These are phyloP conservation scores for Scleroderma citrinum DNA, from an alignment of 768 basidiomycete species.

Conservation along the genomic window DNA sequence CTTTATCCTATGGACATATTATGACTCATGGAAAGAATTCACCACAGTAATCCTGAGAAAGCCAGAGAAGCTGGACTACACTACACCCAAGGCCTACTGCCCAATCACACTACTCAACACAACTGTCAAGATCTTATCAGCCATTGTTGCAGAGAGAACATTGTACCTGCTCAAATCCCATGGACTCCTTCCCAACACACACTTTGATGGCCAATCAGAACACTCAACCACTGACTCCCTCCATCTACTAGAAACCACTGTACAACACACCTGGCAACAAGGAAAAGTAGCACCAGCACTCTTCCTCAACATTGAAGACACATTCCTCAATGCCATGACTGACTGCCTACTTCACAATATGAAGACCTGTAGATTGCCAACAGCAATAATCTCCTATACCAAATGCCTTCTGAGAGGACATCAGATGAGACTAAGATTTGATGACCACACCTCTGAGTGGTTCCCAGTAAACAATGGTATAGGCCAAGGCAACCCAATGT, in stretches of 20 bases:
- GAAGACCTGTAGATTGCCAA: neutral
- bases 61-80: conserved; percentile 32
- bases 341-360: conserved; percentile 30
- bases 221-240: conserved; percentile 33
- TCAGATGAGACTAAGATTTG: conserved; percentile 14
- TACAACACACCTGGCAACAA: conserved; percentile 34
- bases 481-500: conserved; percentile 30
- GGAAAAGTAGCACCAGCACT: conserved; percentile 31
- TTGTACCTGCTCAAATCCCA: conserved; percentile 23
- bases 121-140: conserved; percentile 24
- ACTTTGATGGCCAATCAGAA: conserved; percentile 37
- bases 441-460: conserved; percentile 16
- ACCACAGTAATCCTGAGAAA: conserved; percentile 30
- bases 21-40: conserved; percentile 17
- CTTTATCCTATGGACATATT: conserved; percentile 8
- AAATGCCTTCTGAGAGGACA: neutral
- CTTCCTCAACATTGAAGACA: conserved; percentile 39
- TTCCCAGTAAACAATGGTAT: conserved; percentile 17
- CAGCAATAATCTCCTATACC: conserved; percentile 3
- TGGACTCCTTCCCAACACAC: conserved; percentile 28
- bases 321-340: conserved; percentile 35
- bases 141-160: conserved; percentile 21
- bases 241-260: conserved; percentile 25
- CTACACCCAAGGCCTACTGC: conserved; percentile 26
- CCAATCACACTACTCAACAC: conserved; percentile 35